Evolutionary conservation across 2,329 filamentous ascomycete species (phyloP).

Genomic region (Cladophialophora yegresii): DNA sequence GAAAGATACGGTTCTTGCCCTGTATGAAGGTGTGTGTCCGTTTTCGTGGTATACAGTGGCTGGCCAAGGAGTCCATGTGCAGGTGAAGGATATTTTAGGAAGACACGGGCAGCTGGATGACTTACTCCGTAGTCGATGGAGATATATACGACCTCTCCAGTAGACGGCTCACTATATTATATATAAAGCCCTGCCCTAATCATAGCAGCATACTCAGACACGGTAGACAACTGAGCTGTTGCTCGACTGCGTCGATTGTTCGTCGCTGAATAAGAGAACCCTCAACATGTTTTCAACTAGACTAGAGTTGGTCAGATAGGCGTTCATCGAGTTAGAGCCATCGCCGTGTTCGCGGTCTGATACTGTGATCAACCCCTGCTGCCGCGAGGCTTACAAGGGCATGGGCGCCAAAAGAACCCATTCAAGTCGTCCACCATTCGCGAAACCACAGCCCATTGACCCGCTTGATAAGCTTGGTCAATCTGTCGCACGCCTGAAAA

Average conservation of each 20-base stretch:
- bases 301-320: background rate
- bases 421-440: background rate
- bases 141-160: too few species aligned
- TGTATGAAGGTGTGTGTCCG: background rate
- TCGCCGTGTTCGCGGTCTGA: background rate
- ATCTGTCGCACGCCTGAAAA: background rate
- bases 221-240: too few species aligned
- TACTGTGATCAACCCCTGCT: background rate
- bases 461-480: background rate
- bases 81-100: too few species aligned
- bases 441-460: background rate
- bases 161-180: too few species aligned
- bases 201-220: too few species aligned
- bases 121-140: background rate
- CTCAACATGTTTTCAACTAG: background rate
- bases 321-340: background rate
- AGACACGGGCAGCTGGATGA: background rate
- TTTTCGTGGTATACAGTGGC: background rate
- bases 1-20: background rate
- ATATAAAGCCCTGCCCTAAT: too few species aligned
- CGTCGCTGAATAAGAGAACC: too few species aligned
- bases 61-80: background rate
- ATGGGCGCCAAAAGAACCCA: background rate
- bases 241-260: too few species aligned
- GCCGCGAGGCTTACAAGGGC: background rate